Conservation (phyloP, 805 yeast genomes). For the Candida caryicola region DNA sequence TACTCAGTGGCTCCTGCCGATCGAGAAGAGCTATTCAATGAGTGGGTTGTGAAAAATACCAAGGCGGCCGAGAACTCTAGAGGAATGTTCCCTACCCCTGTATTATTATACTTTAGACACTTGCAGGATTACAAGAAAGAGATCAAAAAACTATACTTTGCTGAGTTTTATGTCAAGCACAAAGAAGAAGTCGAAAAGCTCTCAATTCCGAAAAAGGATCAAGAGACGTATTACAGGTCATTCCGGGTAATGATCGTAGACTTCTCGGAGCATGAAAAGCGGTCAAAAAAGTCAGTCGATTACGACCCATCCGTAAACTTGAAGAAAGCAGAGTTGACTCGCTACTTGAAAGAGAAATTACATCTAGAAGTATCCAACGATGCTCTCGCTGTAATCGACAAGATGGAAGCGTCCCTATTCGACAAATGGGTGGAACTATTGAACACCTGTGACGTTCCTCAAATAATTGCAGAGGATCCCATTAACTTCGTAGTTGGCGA, state of each 20-base stretch:
- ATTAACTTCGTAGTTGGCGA: constrained; percentile 41
- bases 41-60: constrained; percentile 19
- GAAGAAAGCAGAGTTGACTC: constrained; percentile 26
- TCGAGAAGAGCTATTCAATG: constrained; percentile 23
- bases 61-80: neutral
- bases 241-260: constrained; percentile 28
- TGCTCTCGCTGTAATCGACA: neutral
- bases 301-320: constrained; percentile 21
- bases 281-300: constrained; percentile 16
- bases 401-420: constrained; percentile 6
- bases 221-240: constrained; percentile 23
- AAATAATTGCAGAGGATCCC: constrained; percentile 21
- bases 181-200: constrained; percentile 11
- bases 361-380: neutral
- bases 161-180: constrained; percentile 24
- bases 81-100: constrained; percentile 20
- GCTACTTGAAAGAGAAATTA: constrained; percentile 15
- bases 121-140: constrained; percentile 31
- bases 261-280: constrained; percentile 27
- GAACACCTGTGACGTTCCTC: constrained; percentile 19
- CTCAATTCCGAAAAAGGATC: constrained; percentile 14
- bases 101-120: constrained; percentile 18
- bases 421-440: constrained; percentile 31
- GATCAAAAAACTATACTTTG: constrained; percentile 23
- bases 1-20: constrained; percentile 20